Conservation (phyloP, 140 eudicot species). For the Anethum foeniculum region DNA sequence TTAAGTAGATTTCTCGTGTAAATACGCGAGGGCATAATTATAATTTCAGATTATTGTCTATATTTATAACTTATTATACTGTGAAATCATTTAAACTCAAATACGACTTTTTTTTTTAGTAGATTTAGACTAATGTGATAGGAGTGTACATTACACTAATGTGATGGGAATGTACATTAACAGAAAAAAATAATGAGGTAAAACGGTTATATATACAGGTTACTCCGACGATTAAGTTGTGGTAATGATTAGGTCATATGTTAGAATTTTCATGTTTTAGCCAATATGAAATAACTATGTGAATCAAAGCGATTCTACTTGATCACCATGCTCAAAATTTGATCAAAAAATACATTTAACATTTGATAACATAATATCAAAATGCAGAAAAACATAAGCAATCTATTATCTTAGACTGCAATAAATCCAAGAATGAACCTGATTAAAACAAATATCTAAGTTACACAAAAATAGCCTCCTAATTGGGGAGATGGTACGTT, state of each 20-base stretch:
- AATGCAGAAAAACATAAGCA: neutral
- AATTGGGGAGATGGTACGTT: neutral
- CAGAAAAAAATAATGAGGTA: neutral
- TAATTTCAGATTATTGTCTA: too few relatives aligned
- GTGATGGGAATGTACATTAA: neutral
- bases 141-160: neutral
- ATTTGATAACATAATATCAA: neutral
- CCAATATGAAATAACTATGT: neutral
- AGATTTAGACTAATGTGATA: too few relatives aligned
- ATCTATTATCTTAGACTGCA: neutral
- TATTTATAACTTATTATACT: too few relatives aligned
- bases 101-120: too few relatives aligned
- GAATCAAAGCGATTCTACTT: neutral
- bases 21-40: too few relatives aligned
- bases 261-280: neutral
- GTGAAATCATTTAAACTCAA: too few relatives aligned
- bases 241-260: neutral
- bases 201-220: neutral
- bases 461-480: neutral
- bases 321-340: neutral
- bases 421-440: neutral
- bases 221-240: neutral
- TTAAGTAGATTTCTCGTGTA: too few relatives aligned
- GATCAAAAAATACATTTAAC: neutral
- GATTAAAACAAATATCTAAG: neutral